These are phyloP conservation scores for Quercus tomentella DNA, from an alignment of 331 rosid species.

Conservation along the genomic window DNA sequence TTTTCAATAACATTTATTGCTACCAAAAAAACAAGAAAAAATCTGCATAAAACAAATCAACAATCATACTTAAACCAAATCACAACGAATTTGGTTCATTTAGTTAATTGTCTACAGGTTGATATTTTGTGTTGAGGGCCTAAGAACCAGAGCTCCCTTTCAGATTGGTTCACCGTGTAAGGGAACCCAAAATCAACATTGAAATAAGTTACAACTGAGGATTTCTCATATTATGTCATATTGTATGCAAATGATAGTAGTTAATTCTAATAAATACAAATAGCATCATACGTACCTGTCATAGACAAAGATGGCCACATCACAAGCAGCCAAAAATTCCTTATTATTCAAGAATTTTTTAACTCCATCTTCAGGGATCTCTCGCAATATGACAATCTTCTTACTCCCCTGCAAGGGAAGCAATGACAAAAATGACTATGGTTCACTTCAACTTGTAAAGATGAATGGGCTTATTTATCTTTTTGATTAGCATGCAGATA, in stretches of 20 bases:
- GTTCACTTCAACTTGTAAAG: background rate
- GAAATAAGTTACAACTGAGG: background rate
- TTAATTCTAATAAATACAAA: background rate
- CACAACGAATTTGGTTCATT: background rate
- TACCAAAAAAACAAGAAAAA: too few relatives aligned
- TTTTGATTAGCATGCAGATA: background rate
- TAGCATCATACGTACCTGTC: slow-evolving; percentile 49
- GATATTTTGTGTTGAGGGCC: background rate
- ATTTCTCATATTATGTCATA: background rate
- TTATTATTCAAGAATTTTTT: slow-evolving; percentile 40
- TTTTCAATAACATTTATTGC: too few relatives aligned
- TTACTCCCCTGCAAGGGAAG: slow-evolving; percentile 49
- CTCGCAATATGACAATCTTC: slow-evolving; percentile 79
- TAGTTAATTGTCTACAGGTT: background rate
- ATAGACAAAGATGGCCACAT: slow-evolving; percentile 85
- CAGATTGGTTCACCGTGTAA: background rate
- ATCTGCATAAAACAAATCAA: background rate
- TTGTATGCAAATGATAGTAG: background rate
- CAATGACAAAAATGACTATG: slow-evolving; percentile 17
- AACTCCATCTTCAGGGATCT: slow-evolving; percentile 78
- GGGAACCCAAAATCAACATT: background rate
- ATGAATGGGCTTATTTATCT: background rate
- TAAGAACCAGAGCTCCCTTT: background rate
- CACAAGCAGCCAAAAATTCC: slow-evolving; percentile 83
- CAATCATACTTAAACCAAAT: background rate